These are phyloP conservation scores for Cercis canadensis DNA, from an alignment of 306 rosid species.

Conservation along the genomic window DNA sequence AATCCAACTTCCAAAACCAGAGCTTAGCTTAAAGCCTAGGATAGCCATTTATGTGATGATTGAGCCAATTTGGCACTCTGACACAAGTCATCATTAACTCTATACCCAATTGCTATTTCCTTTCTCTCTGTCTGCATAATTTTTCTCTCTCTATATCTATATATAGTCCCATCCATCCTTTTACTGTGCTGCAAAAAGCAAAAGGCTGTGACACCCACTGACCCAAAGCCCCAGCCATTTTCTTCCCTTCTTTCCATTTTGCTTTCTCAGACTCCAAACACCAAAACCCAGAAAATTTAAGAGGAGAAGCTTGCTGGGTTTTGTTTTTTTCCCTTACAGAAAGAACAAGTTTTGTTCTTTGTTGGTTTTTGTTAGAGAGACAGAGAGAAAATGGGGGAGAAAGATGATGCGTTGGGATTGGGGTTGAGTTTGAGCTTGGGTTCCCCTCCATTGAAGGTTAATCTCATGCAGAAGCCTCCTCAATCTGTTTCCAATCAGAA, in stretches of 20 bases:
- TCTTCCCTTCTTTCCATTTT: slow-evolving; percentile 33
- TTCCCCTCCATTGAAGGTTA: slow-evolving; percentile 33
- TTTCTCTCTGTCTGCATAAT: slow-evolving; percentile 22
- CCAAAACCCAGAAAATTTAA: background rate
- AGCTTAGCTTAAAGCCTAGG: slow-evolving; percentile 34
- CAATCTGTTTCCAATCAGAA: slow-evolving; percentile 45
- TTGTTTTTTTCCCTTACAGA: background rate
- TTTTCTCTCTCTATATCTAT: slow-evolving; percentile 35
- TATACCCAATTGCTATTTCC: slow-evolving; percentile 33
- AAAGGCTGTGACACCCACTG: slow-evolving; percentile 45
- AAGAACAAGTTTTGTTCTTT: background rate
- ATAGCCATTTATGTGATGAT: slow-evolving; percentile 57
- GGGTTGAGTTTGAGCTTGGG: slow-evolving; percentile 65
- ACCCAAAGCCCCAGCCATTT: slow-evolving; percentile 35
- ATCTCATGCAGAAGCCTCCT: slow-evolving; percentile 57
- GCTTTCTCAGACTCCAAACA: slow-evolving; percentile 41
- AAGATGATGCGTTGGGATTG: slow-evolving; percentile 59
- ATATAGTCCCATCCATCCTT: slow-evolving; percentile 50
- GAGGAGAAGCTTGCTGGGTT: slow-evolving; percentile 1
- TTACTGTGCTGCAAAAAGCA: slow-evolving; percentile 57
- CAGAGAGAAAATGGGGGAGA: slow-evolving; percentile 71
- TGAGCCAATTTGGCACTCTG: slow-evolving; percentile 64
- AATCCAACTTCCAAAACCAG: background rate
- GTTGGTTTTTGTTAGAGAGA: background rate
- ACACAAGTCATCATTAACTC: slow-evolving; percentile 75